A percentile compares a stretch with the other conserved stretches of the same genome.
These are phyloP conservation scores for Verticillium tricorpus DNA, from an alignment of 2,329 filamentous ascomycete genomes.

Conservation along the genomic window DNA sequence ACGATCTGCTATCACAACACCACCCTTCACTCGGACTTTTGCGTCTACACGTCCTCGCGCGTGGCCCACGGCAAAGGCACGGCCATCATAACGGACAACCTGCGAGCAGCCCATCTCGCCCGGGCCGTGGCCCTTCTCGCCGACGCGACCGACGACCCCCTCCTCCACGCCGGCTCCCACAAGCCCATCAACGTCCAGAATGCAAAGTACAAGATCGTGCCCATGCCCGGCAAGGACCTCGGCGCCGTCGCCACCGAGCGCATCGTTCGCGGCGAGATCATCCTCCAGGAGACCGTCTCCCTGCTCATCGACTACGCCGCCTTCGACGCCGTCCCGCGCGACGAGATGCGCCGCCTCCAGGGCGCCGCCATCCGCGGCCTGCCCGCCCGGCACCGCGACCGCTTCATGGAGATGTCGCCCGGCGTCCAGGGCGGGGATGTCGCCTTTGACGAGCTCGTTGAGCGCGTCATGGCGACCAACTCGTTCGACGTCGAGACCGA, in stretches of 20 bases:
- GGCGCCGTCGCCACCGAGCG: constrained; percentile 28
- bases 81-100: constrained; percentile 29
- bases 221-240: constrained; percentile 40
- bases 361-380: constrained; percentile 23
- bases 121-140: constrained; percentile 17
- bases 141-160: not conserved
- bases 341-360: constrained; percentile 24
- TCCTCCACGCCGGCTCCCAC: constrained; percentile 1
- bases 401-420: constrained; percentile 28
- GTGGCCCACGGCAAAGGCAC: constrained; percentile 33
- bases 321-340: constrained; percentile 22
- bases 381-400: constrained; percentile 21
- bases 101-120: constrained; percentile 24
- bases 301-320: constrained; percentile 33
- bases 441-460: constrained; percentile 21
- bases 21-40: constrained; percentile 16
- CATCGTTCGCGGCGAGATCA: constrained; percentile 29
- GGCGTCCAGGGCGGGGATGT: constrained; percentile 22
- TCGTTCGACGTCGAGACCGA: constrained; percentile 31
- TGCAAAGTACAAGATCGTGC: constrained; percentile 25
- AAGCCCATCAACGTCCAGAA: constrained; percentile 3
- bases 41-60: constrained; percentile 27
- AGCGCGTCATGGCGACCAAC: constrained; percentile 32
- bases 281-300: constrained; percentile 32
- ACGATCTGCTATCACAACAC: constrained; percentile 10